phyloP scores from a whole-genome alignment of 2,329 filamentous ascomycete genomes.

The Arthroderma sp. region DNA sequence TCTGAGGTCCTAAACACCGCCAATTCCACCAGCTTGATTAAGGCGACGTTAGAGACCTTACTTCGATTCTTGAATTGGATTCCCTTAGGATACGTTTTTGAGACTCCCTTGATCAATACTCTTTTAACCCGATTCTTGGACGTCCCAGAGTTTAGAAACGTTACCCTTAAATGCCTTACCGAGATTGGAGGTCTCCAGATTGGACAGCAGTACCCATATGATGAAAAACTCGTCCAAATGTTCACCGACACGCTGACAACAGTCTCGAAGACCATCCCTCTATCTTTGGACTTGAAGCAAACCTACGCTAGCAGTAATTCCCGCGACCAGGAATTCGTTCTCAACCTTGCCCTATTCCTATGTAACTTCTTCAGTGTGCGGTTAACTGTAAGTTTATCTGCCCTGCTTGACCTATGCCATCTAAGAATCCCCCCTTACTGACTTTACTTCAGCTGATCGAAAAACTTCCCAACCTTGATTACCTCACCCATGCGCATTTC shows the following conservation, averaged over 20 bases:
- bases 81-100: constrained; percentile 94
- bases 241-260: constrained; percentile 92
- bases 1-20: constrained; percentile 88
- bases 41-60: constrained; percentile 91
- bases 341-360: constrained; percentile 89
- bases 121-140: constrained; percentile 85
- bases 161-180: constrained; percentile 90
- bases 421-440: constrained; percentile 9
- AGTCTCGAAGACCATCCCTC: constrained; percentile 83
- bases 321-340: constrained; percentile 91
- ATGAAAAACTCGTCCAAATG: constrained; percentile 95
- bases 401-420: constrained; percentile 12
- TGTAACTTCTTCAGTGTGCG: constrained; percentile 96
- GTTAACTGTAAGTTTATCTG: constrained; percentile 48
- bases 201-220: constrained; percentile 61
- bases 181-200: constrained; percentile 93
- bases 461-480: constrained; percentile 88
- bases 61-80: constrained; percentile 99
- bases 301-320: constrained; percentile 88
- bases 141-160: constrained; percentile 87
- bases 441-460: constrained; percentile 58
- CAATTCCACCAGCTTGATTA: constrained; percentile 75
- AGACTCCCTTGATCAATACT: constrained; percentile 91
- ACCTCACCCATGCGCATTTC: constrained; percentile 89
- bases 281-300: constrained; percentile 76